Evolutionary conservation across 2,329 filamentous ascomycete genomes (phyloP).

Genomic region (Immersiporthe knoxdaviesiana): DNA sequence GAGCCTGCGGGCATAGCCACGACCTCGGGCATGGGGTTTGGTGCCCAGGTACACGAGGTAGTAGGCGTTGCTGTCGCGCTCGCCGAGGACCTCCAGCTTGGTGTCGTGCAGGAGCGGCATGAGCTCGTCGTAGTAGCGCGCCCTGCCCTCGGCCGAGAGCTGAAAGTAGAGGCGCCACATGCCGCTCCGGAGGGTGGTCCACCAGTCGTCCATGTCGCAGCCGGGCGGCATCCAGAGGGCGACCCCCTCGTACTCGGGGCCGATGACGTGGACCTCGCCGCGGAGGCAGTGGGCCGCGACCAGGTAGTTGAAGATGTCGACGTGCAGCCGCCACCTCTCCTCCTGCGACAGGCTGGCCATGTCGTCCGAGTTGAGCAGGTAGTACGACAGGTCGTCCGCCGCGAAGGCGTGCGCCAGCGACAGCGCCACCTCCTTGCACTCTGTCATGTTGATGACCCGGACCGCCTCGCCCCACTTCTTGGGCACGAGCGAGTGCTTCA

Average conservation of each 20-base stretch:
- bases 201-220: constrained; percentile 72
- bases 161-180: constrained; percentile 78
- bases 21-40: constrained; percentile 68
- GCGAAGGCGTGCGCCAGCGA: constrained; percentile 79
- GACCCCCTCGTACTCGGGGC: constrained; percentile 75
- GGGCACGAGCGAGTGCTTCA: constrained; percentile 54
- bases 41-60: constrained; percentile 86
- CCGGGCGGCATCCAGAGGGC: constrained; percentile 82
- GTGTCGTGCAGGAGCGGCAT: constrained; percentile 73
- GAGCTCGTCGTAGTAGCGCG: constrained; percentile 78
- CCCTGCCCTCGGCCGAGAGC: constrained; percentile 71
- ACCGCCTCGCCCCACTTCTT: constrained; percentile 58
- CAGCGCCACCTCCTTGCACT: constrained; percentile 71
- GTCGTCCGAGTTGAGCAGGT: constrained; percentile 75
- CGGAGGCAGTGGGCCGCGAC: constrained; percentile 75
- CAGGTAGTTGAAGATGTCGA: constrained; percentile 77
- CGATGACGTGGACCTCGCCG: constrained; percentile 74
- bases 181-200: constrained; percentile 72
- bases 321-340: constrained; percentile 75
- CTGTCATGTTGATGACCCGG: constrained; percentile 65
- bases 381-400: constrained; percentile 72
- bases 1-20: constrained; percentile 73
- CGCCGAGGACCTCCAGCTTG: constrained; percentile 70
- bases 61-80: constrained; percentile 69
- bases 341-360: constrained; percentile 64